A percentile compares a stretch with the other conserved stretches of the same genome.
phyloP scores from a whole-genome alignment of 352 stramenopile genomes.

The Globisporangium paddicum region DNA sequence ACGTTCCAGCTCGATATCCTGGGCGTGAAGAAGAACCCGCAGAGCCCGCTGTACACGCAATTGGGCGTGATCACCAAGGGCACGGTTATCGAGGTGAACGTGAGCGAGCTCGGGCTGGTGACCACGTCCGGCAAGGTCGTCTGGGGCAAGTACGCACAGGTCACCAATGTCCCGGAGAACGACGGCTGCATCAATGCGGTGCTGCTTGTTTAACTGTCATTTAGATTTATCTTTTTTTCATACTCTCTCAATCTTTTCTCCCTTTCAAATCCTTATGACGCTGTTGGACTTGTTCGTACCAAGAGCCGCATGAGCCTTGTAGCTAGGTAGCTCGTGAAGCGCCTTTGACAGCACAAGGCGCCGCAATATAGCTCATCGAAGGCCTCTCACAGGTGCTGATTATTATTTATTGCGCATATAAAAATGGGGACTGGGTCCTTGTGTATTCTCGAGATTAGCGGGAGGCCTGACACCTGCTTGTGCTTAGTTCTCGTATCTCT shows the following conservation, averaged over 20 bases:
- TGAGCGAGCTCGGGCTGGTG: constrained; percentile 98
- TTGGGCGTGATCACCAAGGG: constrained; percentile 99
- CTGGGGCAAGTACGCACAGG: constrained; percentile 99
- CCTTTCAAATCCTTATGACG: too few species aligned
- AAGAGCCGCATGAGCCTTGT: too few species aligned
- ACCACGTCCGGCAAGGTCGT: constrained; percentile 99
- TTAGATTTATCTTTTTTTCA: constrained; percentile 32
- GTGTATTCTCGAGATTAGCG: constrained; percentile 10
- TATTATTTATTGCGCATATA: constrained; percentile 1
- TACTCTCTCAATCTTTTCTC: neutral
- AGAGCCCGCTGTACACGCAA: constrained; percentile 95
- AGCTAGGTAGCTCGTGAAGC: too few species aligned
- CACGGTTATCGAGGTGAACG: constrained; percentile 98
- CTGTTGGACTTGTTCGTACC: too few species aligned
- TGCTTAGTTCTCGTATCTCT: constrained; percentile 77
- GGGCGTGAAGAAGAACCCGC: constrained; percentile 99
- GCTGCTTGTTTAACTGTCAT: constrained; percentile 93
- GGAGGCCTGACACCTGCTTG: neutral
- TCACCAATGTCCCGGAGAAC: constrained; percentile 99
- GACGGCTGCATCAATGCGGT: constrained; percentile 99
- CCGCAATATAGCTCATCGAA: too few species aligned
- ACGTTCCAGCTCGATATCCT: constrained; percentile 99
- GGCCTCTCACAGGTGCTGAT: too few species aligned
- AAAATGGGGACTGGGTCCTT: neutral
- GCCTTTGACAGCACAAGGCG: too few species aligned